Conservation (phyloP, 192 early-diverging fungal species). For the Linnemannia zychae region DNA sequence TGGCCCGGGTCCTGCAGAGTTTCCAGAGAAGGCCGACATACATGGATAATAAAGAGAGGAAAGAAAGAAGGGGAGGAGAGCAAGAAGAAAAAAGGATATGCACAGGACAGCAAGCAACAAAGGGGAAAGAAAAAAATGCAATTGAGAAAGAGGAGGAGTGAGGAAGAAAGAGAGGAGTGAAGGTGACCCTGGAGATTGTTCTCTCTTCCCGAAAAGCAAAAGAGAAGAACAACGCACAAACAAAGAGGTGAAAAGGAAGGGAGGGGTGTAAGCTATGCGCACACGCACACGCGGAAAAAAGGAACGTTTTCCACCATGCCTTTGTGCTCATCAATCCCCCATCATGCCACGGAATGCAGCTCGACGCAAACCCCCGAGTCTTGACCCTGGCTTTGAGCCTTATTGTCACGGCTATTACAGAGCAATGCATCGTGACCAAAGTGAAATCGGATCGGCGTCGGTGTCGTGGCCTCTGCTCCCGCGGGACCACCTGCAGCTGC, state of each 20-base stretch:
- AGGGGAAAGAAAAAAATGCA: background rate
- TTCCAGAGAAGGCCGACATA: background rate
- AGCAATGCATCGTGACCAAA: conserved; percentile 1
- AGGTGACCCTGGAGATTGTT: background rate
- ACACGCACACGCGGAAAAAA: background rate
- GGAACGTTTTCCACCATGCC: conserved; percentile 1
- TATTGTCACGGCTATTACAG: background rate
- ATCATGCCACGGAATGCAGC: conserved; percentile 18
- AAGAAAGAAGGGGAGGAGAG: background rate
- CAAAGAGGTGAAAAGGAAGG: background rate
- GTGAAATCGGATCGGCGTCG: conserved; percentile 4
- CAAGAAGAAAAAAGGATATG: background rate
- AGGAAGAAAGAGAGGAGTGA: background rate
- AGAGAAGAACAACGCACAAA: background rate
- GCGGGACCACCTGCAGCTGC: background rate
- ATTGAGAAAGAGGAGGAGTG: background rate
- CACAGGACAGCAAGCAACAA: background rate
- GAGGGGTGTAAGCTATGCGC: background rate
- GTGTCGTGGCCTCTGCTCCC: background rate
- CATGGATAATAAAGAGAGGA: background rate
- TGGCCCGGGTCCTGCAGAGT: conserved; percentile 26
- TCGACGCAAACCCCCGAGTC: conserved; percentile 27
- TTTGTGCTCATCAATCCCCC: background rate
- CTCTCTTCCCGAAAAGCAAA: background rate
- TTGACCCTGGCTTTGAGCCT: conserved; percentile 18